Conservation (phyloP, 768 basidiomycete species). For the Strobilomyces dryophilus region DNA sequence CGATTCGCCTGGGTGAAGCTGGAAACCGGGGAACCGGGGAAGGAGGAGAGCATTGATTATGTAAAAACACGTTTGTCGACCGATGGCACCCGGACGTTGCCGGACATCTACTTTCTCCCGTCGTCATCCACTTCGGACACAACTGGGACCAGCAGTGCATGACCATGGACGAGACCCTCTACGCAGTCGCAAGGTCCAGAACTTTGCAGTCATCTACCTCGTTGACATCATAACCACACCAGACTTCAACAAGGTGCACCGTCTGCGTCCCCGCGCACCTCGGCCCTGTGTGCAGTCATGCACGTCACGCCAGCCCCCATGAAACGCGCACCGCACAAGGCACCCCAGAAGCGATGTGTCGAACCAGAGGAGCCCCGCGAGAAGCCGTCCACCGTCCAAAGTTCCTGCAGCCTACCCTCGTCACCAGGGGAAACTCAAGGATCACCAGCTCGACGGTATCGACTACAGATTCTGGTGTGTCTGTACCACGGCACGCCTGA, state of each 20-base stretch:
- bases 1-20: too few relatives aligned
- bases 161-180: conserved; percentile 98
- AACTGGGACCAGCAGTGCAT: conserved; percentile 94
- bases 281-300: conserved; percentile 27
- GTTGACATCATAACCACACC: conserved; percentile 95
- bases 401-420: conserved; percentile 69
- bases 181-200: conserved; percentile 93
- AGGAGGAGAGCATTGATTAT: too few relatives aligned
- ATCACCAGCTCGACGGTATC: conserved; percentile 90
- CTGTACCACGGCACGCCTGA: conserved; percentile 87
- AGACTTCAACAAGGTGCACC: conserved; percentile 87
- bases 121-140: conserved; percentile 92
- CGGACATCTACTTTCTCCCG: conserved; percentile 78
- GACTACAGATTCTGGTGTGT: conserved; percentile 87
- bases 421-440: conserved; percentile 86
- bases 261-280: conserved; percentile 9
- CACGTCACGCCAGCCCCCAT: conserved; percentile 13
- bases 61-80: too few relatives aligned
- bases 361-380: background rate
- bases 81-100: too few relatives aligned
- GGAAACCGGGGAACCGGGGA: too few relatives aligned
- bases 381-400: conserved; percentile 28
- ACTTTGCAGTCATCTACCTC: conserved; percentile 96
- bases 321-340: conserved; percentile 11
- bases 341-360: conserved; percentile 7